Percentiles rank a stretch among this genome's conserved stretches.
These are phyloP conservation scores for Raphidocelis subcapitata DNA, from an alignment of 139 green algal species.

Conservation along the genomic window DNA sequence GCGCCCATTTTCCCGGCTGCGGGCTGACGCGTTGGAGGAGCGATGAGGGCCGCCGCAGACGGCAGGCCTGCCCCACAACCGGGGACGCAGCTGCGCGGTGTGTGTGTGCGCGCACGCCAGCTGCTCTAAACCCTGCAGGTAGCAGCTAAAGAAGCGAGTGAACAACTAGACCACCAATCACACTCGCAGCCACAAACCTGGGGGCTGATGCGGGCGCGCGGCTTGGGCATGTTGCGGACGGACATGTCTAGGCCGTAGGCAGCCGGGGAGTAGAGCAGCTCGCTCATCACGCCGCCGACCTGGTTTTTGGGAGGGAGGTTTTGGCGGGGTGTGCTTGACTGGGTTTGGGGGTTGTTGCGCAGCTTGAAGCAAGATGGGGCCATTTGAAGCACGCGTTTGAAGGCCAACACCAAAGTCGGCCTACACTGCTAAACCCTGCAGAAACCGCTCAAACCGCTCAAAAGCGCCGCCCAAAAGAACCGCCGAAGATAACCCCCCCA, in stretches of 20 bases:
- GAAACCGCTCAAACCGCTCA: too few relatives aligned
- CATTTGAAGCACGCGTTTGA: too few relatives aligned
- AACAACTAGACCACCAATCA: too few relatives aligned
- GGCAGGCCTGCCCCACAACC: slow-evolving; percentile 18
- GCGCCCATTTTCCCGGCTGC: too few relatives aligned
- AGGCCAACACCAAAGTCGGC: too few relatives aligned
- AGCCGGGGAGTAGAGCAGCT: slow-evolving; percentile 92
- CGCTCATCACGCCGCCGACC: slow-evolving; percentile 74
- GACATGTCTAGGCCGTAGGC: slow-evolving; percentile 79
- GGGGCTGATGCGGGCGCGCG: slow-evolving; percentile 77
- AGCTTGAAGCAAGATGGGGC: neutral
- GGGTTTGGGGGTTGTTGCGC: neutral
- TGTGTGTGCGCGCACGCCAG: neutral
- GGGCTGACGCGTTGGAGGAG: too few relatives aligned
- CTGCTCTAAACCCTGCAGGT: neutral
- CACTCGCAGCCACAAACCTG: slow-evolving; percentile 26
- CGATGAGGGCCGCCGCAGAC: neutral
- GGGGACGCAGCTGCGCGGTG: neutral
- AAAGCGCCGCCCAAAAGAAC: too few relatives aligned
- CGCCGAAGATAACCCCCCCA: too few relatives aligned
- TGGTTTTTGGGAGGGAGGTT: neutral
- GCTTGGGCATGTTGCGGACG: slow-evolving; percentile 67
- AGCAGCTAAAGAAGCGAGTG: too few relatives aligned
- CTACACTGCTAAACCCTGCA: too few relatives aligned
- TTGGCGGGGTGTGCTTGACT: too few relatives aligned